Conservation (phyloP, 78 protist genomes). For the Speleostelium caveatum region DNA sequence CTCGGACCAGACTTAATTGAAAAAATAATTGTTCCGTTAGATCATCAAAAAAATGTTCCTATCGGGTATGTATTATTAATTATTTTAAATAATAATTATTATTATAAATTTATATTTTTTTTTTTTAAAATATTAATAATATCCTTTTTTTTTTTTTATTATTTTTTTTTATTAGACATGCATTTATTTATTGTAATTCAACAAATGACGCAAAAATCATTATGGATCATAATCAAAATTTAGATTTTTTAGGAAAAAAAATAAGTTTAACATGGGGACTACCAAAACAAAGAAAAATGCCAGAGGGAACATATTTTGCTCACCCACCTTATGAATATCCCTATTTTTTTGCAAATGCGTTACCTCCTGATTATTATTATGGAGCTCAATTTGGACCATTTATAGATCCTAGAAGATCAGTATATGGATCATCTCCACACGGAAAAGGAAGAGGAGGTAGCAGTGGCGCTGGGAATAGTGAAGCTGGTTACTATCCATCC, state of each 20-base stretch:
- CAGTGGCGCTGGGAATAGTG: constrained; percentile 6
- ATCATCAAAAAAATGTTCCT: constrained; percentile 55
- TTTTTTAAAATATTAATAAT: too few species aligned
- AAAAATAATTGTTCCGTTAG: constrained; percentile 66
- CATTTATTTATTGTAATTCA: constrained; percentile 60
- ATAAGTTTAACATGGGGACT: constrained; percentile 47
- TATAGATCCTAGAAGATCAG: constrained; percentile 29
- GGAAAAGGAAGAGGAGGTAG: not conserved
- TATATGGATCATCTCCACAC: not conserved
- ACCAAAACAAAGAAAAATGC: constrained; percentile 47
- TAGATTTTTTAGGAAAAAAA: constrained; percentile 36
- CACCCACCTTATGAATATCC: not conserved
- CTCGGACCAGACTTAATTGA: constrained; percentile 40
- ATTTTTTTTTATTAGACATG: too few species aligned
- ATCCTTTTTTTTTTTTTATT: too few species aligned
- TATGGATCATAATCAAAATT: constrained; percentile 11
- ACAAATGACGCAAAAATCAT: constrained; percentile 37
- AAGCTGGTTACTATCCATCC: constrained; percentile 5
- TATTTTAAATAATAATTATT: too few species aligned
- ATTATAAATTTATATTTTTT: too few species aligned
- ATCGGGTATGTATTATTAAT: not conserved
- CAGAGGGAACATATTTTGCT: not conserved
- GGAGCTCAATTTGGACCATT: constrained; percentile 12
- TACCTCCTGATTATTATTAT: constrained; percentile 15
- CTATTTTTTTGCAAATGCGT: not conserved